Conservation (phyloP, 2,329 filamentous ascomycete species). For the Colletotrichum sidae region DNA sequence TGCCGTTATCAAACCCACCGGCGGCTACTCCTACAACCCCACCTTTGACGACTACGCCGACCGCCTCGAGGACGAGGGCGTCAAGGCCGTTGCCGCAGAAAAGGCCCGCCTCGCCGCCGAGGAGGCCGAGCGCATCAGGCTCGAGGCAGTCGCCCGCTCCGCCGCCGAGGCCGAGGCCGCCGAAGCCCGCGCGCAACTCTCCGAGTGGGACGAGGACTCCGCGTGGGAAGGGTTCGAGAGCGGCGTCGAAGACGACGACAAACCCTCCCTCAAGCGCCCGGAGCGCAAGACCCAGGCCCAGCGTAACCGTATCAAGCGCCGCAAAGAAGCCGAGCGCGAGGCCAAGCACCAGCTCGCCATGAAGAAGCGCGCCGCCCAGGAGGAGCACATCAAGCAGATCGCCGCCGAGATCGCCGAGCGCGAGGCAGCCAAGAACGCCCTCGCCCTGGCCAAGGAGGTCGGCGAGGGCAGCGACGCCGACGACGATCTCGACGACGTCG, state of each 20-base stretch:
- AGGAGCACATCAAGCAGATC: conserved; percentile 77
- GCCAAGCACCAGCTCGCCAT: conserved; percentile 81
- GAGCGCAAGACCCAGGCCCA: conserved; percentile 88
- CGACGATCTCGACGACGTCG: conserved; percentile 65
- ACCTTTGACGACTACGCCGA: conserved; percentile 86
- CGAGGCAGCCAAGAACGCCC: conserved; percentile 55
- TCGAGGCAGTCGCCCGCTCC: conserved; percentile 76
- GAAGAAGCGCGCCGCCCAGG: conserved; percentile 79
- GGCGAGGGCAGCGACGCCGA: conserved; percentile 50
- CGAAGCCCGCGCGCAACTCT: conserved; percentile 72
- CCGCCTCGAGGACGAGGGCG: conserved; percentile 78
- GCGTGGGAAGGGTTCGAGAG: conserved; percentile 93
- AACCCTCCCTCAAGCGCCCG: conserved; percentile 71
- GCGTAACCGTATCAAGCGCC: conserved; percentile 86
- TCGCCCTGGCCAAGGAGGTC: conserved; percentile 53
- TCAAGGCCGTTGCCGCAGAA: conserved; percentile 84
- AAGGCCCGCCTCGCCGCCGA: conserved; percentile 76
- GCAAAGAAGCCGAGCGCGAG: conserved; percentile 86
- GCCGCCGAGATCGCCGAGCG: conserved; percentile 70
- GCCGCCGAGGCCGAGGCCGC: conserved; percentile 81
- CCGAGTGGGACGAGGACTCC: conserved; percentile 86
- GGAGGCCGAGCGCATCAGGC: conserved; percentile 73
- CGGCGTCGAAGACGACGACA: conserved; percentile 71
- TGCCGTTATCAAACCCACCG: conserved; percentile 81
- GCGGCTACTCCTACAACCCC: conserved; percentile 93